Evolutionary conservation across 768 basidiomycete genomes (phyloP).

Genomic region (Phanerochaete sordida): DNA sequence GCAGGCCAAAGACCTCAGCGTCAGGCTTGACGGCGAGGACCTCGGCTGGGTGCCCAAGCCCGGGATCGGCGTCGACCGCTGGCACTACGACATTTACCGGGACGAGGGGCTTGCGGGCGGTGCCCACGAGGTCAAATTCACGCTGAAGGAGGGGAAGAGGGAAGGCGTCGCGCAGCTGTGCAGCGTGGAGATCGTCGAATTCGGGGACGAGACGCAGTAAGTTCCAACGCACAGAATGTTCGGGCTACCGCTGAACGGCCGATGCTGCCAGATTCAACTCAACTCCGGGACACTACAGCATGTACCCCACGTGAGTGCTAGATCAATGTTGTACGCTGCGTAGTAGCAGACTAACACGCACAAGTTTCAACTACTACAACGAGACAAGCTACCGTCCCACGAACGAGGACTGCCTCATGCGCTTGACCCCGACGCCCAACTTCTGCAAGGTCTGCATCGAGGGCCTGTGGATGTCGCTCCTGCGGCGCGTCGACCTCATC

Average conservation of each 20-base stretch:
- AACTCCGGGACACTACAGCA: conserved; percentile 53
- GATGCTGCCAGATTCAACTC: conserved; percentile 68
- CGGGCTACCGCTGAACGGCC: no score
- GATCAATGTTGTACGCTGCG: neutral
- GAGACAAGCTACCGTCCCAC: conserved; percentile 75
- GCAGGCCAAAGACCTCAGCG: conserved; percentile 43
- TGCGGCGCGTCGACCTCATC: conserved; percentile 57
- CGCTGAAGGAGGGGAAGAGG: conserved; percentile 41
- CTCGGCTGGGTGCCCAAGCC: conserved; percentile 55
- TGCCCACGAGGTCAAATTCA: conserved; percentile 57
- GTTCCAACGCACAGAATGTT: no score
- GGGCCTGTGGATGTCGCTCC: conserved; percentile 67
- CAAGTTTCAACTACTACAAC: conserved; percentile 63
- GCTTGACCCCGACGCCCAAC: conserved; percentile 60
- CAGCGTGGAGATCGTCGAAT: conserved; percentile 71
- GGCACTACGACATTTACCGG: conserved; percentile 65
- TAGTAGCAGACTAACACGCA: neutral
- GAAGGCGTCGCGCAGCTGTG: conserved; percentile 70
- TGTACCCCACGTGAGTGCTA: conserved; percentile 62
- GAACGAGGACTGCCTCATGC: conserved; percentile 82
- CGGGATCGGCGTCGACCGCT: conserved; percentile 64
- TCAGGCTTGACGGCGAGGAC: conserved; percentile 60
- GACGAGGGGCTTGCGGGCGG: conserved; percentile 42
- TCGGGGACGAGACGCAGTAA: conserved; percentile 57
- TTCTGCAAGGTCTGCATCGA: conserved; percentile 76